A percentile compares a stretch with the other conserved stretches of the same genome.
Evolutionary conservation across 495 filamentous ascomycete species (phyloP).

Genomic region (Bathelium albidoporum): DNA sequence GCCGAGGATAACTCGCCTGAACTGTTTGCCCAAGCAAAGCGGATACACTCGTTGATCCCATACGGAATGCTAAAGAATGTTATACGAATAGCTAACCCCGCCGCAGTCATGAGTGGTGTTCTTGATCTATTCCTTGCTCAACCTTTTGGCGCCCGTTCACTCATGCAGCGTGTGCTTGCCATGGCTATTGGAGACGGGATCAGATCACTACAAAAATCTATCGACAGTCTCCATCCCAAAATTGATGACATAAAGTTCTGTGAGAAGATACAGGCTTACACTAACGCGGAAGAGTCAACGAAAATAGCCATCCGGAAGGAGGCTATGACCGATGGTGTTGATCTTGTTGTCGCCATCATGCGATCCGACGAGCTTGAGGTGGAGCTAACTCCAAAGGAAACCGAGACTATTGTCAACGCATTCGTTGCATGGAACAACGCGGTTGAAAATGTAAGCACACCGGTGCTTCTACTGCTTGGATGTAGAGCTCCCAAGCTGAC

Average conservation of each 20-base stretch:
- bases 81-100: slow-evolving; percentile 90
- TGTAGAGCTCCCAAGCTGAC: background rate
- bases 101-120: slow-evolving; percentile 85
- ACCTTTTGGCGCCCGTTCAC: slow-evolving; percentile 77
- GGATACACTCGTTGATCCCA: slow-evolving; percentile 85
- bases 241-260: slow-evolving; percentile 72
- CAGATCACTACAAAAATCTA: slow-evolving; percentile 66
- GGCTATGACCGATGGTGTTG: slow-evolving; percentile 57
- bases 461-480: slow-evolving; percentile 7
- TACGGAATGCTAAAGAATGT: slow-evolving; percentile 92
- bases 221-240: slow-evolving; percentile 62
- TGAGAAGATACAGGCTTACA: slow-evolving; percentile 70
- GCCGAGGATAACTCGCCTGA: slow-evolving; percentile 97
- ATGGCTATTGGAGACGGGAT: slow-evolving; percentile 89
- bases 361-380: slow-evolving; percentile 62
- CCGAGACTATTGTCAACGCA: slow-evolving; percentile 77
- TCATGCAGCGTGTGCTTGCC: slow-evolving; percentile 87
- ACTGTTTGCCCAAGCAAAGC: slow-evolving; percentile 83
- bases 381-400: slow-evolving; percentile 58
- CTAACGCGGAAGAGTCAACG: slow-evolving; percentile 56
- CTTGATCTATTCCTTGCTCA: slow-evolving; percentile 93
- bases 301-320: slow-evolving; percentile 67
- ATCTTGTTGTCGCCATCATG: slow-evolving; percentile 75
- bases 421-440: slow-evolving; percentile 96
- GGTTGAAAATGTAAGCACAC: slow-evolving; percentile 61